These are phyloP conservation scores for Sonneratia caseolaris DNA, from an alignment of 345 rosid genomes.

Conservation along the genomic window DNA sequence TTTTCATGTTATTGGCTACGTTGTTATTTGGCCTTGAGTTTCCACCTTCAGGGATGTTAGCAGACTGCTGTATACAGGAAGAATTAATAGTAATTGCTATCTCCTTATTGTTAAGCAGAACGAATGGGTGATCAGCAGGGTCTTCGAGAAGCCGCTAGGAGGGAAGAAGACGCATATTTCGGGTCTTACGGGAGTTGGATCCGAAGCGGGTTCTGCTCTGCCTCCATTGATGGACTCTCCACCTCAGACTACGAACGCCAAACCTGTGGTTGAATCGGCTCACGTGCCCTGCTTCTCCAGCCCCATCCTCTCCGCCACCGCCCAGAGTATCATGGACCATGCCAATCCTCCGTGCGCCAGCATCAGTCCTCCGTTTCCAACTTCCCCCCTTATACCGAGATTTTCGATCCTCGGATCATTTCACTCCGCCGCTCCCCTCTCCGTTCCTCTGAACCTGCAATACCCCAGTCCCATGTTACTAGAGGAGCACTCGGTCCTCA, in stretches of 20 bases:
- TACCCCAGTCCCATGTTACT: slow-evolving; percentile 23
- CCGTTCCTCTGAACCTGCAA: slow-evolving; percentile 18
- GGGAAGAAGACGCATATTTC: slow-evolving; percentile 71
- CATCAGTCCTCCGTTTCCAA: slow-evolving; percentile 29
- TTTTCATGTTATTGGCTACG: too few relatives aligned
- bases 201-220: slow-evolving; percentile 35
- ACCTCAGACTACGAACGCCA: slow-evolving; percentile 19
- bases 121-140: too few relatives aligned
- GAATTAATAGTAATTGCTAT: too few relatives aligned
- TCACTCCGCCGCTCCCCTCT: slow-evolving; percentile 22
- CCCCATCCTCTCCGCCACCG: slow-evolving; percentile 15
- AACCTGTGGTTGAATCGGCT: slow-evolving; percentile 22
- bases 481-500: slow-evolving; percentile 43
- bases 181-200: slow-evolving; percentile 22
- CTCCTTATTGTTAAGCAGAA: too few relatives aligned
- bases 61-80: too few relatives aligned
- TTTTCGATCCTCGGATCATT: slow-evolving; percentile 26
- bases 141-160: slow-evolving; percentile 16
- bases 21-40: too few relatives aligned
- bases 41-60: too few relatives aligned
- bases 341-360: slow-evolving; percentile 5
- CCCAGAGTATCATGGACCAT: slow-evolving; percentile 20
- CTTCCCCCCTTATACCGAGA: slow-evolving; percentile 16
- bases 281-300: slow-evolving; percentile 87
- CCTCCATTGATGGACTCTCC: slow-evolving; percentile 67